A percentile compares a stretch with the other conserved stretches of the same genome.
Evolutionary conservation across 176 grass and related monocot genomes (phyloP).

Genomic region (Thalia dealbata): DNA sequence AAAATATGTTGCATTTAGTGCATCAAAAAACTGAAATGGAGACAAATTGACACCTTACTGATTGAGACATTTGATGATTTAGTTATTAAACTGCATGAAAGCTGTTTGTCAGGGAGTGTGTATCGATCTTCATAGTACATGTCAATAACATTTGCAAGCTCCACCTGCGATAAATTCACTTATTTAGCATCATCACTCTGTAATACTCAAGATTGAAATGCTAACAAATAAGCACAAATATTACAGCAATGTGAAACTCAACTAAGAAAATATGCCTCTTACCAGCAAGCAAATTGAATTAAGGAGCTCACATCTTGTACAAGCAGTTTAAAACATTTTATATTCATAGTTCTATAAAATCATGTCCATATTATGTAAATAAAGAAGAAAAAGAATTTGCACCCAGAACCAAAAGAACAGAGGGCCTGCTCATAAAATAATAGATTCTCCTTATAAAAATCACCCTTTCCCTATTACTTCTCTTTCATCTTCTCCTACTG

Average conservation of each 20-base stretch:
- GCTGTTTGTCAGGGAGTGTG: slow-evolving; percentile 57
- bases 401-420: too few species aligned
- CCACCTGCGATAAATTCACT: slow-evolving; percentile 34
- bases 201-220: neutral
- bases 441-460: neutral
- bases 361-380: too few species aligned
- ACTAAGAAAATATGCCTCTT: neutral
- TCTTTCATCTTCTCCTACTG: neutral
- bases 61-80: slow-evolving; percentile 40
- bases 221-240: neutral
- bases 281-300: neutral
- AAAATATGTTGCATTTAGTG: neutral
- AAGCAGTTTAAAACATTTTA: neutral
- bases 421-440: too few species aligned
- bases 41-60: slow-evolving; percentile 37
- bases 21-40: neutral
- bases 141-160: slow-evolving; percentile 70
- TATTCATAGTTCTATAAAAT: neutral
- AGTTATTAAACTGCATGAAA: slow-evolving; percentile 39
- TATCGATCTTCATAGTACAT: slow-evolving; percentile 94
- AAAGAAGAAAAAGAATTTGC: too few species aligned
- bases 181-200: neutral
- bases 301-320: neutral
- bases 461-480: neutral
- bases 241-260: neutral